These are phyloP conservation scores for Spatholobus suberectus DNA, from an alignment of 306 rosid genomes.

Conservation along the genomic window DNA sequence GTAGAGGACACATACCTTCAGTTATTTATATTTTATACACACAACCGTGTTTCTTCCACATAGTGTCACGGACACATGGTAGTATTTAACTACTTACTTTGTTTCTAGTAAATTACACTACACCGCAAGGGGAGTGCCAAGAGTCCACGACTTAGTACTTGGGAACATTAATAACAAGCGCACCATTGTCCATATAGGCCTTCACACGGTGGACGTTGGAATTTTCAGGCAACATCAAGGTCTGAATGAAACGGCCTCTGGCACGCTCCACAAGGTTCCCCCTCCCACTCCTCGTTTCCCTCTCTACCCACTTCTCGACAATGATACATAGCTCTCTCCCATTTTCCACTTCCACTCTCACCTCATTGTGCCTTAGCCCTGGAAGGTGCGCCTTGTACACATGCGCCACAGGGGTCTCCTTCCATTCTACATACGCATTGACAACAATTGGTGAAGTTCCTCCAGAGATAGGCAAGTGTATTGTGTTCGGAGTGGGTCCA, in stretches of 20 bases:
- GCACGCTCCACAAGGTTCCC: constrained; percentile 41
- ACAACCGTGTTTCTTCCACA: background rate
- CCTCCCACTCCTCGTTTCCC: constrained; percentile 36
- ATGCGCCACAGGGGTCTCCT: constrained; percentile 46
- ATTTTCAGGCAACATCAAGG: constrained; percentile 51
- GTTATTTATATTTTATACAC: background rate
- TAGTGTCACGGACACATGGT: background rate
- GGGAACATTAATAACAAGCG: constrained; percentile 51
- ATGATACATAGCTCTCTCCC: constrained; percentile 39
- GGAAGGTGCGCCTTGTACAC: constrained; percentile 49
- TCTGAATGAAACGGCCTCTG: constrained; percentile 39
- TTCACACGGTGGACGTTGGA: constrained; percentile 28
- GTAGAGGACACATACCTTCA: background rate
- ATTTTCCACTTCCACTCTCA: constrained; percentile 54
- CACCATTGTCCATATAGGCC: constrained; percentile 46
- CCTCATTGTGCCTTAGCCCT: constrained; percentile 42
- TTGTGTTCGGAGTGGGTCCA: background rate
- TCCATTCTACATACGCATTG: constrained; percentile 31
- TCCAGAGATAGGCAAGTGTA: background rate
- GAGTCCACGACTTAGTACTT: constrained; percentile 13
- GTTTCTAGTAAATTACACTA: background rate
- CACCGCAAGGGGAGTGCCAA: background rate
- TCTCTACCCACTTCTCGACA: constrained; percentile 43
- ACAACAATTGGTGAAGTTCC: constrained; percentile 34
- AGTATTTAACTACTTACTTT: background rate